Base-by-base conservation (phyloP, 164 flowering plant genomes). In the Taxillus chinensis region DNA sequence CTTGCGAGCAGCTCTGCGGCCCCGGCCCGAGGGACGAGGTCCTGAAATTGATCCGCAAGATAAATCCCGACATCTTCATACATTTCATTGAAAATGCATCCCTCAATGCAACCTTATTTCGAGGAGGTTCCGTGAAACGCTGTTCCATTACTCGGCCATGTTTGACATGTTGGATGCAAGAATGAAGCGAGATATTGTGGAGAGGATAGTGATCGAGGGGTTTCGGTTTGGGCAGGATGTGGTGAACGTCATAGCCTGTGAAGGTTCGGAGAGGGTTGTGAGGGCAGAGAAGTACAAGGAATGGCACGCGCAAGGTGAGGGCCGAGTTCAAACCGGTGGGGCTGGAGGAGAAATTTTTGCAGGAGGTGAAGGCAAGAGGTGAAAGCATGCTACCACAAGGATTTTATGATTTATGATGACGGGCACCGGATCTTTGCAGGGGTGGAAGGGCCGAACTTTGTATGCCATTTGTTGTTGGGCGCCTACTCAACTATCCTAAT, bases 361-460 rank as follows among this genome's bases (percentile, higher is more conserved):
- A 40, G 16, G 6, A 7, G 15, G 3, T 58, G 45, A n/a, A 42
- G 45, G 8, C 2, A 4, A 2, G 7, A 40, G 61, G 37, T 58
- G 43, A 15, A 13, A 42, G 45, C n/a, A n/a, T n/a, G 45, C 45
- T 58, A 3, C 45, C 61, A 58, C 27, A n/a, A 12, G 45, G 61
- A 58, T 39, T 58, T 39, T 58, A 4, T 58, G 61, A 8, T 58
- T 7, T 45, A 40, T 40, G 46, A 42, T n/a, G 61, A 58, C 41
- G 45, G 45, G 43, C 16, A 15, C 2, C 41, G 61, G 61, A 3
- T 58, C 45, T n/a, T 45, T 39, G 16, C 45, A 5, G 15, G 46
- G 45, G 7, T 58, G 61, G 61, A 58, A 58, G 15, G 61, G 61
- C 27, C 61, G 61, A 40, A 42, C 16, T 40, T 17, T 58, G 2